Conservation (phyloP, 1,284 basidiomycete species). For the Neonothopanus nambi region DNA sequence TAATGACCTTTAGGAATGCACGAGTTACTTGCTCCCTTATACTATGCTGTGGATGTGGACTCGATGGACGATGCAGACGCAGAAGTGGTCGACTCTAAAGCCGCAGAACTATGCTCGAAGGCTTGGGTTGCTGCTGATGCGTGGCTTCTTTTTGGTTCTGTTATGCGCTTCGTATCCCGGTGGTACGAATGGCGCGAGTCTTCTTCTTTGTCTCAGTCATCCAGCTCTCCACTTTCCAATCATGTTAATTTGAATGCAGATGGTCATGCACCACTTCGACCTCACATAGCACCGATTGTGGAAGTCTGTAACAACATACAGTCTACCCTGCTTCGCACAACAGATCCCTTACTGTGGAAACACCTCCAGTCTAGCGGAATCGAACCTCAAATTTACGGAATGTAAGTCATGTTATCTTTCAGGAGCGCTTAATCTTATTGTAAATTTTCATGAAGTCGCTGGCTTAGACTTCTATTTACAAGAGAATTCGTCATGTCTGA, state of each 20-base stretch:
- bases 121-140: constrained; percentile 81
- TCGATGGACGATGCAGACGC: constrained; percentile 46
- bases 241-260: constrained; percentile 46
- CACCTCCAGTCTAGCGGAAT: constrained; percentile 77
- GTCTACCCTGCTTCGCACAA: constrained; percentile 65
- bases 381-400: constrained; percentile 93
- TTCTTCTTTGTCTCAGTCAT: constrained; percentile 23
- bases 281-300: constrained; percentile 82
- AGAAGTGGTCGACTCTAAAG: constrained; percentile 37
- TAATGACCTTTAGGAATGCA: constrained; percentile 72
- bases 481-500: constrained; percentile 80
- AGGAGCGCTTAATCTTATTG: neutral
- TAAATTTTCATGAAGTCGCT: constrained; percentile 58
- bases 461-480: constrained; percentile 88
- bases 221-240: constrained; percentile 39
- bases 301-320: constrained; percentile 80
- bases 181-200: constrained; percentile 92
- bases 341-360: constrained; percentile 82
- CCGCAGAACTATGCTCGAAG: constrained; percentile 61
- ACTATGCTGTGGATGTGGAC: constrained; percentile 82
- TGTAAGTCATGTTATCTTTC: constrained; percentile 51
- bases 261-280: constrained; percentile 49
- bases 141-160: constrained; percentile 73
- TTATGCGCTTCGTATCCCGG: constrained; percentile 75
- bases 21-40: constrained; percentile 85